These are phyloP conservation scores for Colletotrichum lini DNA, from an alignment of 2,329 filamentous ascomycete species.

Conservation along the genomic window DNA sequence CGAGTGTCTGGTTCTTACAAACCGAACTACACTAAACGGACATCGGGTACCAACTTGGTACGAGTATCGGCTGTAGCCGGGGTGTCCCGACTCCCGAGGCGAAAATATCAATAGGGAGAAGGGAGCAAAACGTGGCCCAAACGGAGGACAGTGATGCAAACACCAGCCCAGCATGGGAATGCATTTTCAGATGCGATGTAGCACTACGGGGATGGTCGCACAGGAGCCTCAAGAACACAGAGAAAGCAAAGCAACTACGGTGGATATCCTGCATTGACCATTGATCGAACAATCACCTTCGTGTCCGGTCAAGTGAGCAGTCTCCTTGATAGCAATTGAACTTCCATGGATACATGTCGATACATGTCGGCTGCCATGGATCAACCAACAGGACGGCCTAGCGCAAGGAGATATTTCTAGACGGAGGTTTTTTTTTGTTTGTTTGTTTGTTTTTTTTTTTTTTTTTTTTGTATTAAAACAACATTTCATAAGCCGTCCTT, in stretches of 20 bases:
- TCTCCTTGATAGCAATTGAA: not conserved
- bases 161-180: slow-evolving; percentile 25
- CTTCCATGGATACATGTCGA: not conserved
- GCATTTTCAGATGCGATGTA: slow-evolving; percentile 29
- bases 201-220: slow-evolving; percentile 17
- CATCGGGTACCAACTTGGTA: not conserved
- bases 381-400: slow-evolving; percentile 7
- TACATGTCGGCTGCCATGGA: not conserved
- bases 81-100: slow-evolving; percentile 9
- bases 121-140: slow-evolving; percentile 21
- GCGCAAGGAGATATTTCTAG: not conserved
- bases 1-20: slow-evolving; percentile 1
- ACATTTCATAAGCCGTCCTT: slow-evolving; percentile 11
- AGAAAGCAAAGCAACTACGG: not conserved
- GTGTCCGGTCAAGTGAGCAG: slow-evolving; percentile 17
- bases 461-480: too few relatives aligned
- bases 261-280: slow-evolving; percentile 18
- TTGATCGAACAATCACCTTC: slow-evolving; percentile 15
- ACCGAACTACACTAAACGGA: not conserved
- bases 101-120: not conserved
- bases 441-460: too few relatives aligned
- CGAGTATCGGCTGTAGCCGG: slow-evolving; percentile 1
- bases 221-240: slow-evolving; percentile 6
- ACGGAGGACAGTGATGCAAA: slow-evolving; percentile 17
- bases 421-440: too few relatives aligned